Evolutionary conservation across 2,329 filamentous ascomycete genomes (phyloP).

Genomic region (Fusarium anguioides): DNA sequence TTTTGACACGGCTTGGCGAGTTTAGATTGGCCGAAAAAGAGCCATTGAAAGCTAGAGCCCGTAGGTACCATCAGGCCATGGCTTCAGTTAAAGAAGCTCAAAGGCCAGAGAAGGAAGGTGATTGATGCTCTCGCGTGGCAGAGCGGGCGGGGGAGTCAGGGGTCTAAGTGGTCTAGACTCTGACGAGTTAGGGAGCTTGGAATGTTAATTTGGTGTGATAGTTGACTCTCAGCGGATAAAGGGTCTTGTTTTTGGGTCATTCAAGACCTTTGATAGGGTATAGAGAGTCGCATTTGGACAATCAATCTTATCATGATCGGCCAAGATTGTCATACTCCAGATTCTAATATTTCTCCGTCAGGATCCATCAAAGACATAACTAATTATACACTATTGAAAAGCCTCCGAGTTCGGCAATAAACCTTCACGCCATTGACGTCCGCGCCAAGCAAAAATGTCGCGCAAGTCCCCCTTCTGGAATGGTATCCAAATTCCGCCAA

Average conservation of each 20-base stretch:
- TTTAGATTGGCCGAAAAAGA: neutral
- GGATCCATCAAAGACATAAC: neutral
- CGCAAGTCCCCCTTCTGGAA: conserved; percentile 20
- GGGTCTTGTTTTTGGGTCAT: neutral
- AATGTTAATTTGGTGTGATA: neutral
- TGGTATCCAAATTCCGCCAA: neutral
- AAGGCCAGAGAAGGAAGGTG: conserved; percentile 21
- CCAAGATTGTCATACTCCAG: neutral
- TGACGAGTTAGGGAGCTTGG: neutral
- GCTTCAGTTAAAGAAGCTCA: neutral
- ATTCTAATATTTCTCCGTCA: neutral
- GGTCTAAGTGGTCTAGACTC: conserved; percentile 10
- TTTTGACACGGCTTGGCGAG: conserved; percentile 12
- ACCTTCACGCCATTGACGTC: conserved; percentile 16
- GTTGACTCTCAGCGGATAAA: conserved; percentile 1
- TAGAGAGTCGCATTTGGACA: neutral
- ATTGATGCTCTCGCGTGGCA: conserved; percentile 19
- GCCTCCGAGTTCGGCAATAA: conserved; percentile 1
- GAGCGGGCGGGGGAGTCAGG: neutral
- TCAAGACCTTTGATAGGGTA: conserved; percentile 1
- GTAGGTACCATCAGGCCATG: neutral
- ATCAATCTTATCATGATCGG: neutral
- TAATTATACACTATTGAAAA: neutral
- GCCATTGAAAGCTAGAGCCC: neutral
- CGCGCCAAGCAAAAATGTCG: neutral